Conservation (phyloP, 2,329 filamentous ascomycete species). For the Fusarium denticulatum region DNA sequence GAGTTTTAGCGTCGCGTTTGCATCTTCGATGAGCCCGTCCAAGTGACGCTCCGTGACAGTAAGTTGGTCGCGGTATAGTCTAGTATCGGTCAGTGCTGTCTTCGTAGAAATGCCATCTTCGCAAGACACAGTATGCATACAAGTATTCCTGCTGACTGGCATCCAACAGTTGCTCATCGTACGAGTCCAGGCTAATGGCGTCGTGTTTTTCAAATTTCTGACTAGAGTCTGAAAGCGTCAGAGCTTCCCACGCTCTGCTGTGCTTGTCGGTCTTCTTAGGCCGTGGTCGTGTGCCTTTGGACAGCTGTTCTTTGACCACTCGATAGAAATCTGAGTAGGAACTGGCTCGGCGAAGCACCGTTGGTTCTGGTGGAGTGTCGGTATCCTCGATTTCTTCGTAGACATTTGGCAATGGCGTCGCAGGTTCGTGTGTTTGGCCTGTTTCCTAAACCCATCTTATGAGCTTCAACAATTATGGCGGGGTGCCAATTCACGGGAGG, state of each 20-base stretch:
- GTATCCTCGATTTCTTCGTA: constrained; percentile 65
- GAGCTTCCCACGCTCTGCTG: constrained; percentile 61
- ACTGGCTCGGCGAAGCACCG: constrained; percentile 71
- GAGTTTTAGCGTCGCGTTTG: constrained; percentile 77
- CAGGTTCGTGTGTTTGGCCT: constrained; percentile 60
- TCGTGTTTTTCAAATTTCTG: constrained; percentile 40
- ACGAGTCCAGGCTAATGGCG: constrained; percentile 38
- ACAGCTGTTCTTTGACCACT: constrained; percentile 66
- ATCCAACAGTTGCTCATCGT: constrained; percentile 76
- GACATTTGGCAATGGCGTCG: constrained; percentile 66
- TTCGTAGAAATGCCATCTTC: neutral
- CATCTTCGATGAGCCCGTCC: constrained; percentile 79
- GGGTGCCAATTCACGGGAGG: constrained; percentile 8
- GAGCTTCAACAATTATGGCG: constrained; percentile 38
- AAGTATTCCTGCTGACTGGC: constrained; percentile 87
- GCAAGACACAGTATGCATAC: constrained; percentile 58
- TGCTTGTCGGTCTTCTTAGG: constrained; percentile 53
- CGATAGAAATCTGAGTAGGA: constrained; percentile 82
- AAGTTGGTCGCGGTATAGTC: constrained; percentile 83
- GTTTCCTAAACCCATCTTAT: constrained; percentile 57
- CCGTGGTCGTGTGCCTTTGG: constrained; percentile 58
- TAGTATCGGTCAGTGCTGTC: constrained; percentile 51
- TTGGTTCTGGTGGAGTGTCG: constrained; percentile 72
- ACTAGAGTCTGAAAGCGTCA: constrained; percentile 49
- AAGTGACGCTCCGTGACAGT: constrained; percentile 84